phyloP scores from a whole-genome alignment of 768 basidiomycete genomes.

The Amanita inopinata region DNA sequence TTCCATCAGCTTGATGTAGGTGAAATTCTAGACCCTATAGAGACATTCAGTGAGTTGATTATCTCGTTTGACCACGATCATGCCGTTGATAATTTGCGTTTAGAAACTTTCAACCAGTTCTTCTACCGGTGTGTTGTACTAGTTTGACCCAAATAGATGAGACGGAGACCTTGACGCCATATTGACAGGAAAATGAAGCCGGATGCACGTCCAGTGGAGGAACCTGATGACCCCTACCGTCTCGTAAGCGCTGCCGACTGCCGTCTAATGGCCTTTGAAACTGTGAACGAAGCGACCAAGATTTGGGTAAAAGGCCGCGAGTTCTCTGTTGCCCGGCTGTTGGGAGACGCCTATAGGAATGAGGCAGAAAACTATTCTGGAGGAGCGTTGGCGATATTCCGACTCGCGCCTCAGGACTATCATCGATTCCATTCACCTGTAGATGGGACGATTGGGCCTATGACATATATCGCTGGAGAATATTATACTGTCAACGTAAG shows the following conservation, averaged over 20 bases:
- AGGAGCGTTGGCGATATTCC: slow-evolving; percentile 83
- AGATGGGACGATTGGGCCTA: slow-evolving; percentile 73
- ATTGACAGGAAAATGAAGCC: slow-evolving; percentile 71
- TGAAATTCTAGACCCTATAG: slow-evolving; percentile 76
- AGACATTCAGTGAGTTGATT: slow-evolving; percentile 62
- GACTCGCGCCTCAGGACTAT: slow-evolving; percentile 91
- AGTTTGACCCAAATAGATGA: no score
- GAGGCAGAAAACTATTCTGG: slow-evolving; percentile 65
- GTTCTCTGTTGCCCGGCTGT: slow-evolving; percentile 69
- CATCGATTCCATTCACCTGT: slow-evolving; percentile 90
- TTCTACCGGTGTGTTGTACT: slow-evolving; percentile 54
- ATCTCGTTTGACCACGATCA: neutral
- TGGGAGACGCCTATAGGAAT: slow-evolving; percentile 68
- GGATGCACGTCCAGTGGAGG: slow-evolving; percentile 65
- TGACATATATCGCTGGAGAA: slow-evolving; percentile 79
- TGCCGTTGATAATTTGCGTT: neutral
- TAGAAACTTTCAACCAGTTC: slow-evolving; percentile 90
- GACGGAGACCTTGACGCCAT: neutral
- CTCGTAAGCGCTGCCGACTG: slow-evolving; percentile 92
- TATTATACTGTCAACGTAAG: slow-evolving; percentile 93
- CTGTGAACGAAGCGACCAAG: slow-evolving; percentile 72
- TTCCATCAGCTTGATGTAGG: slow-evolving; percentile 80
- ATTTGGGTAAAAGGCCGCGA: slow-evolving; percentile 98
- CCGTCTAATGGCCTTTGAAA: slow-evolving; percentile 91
- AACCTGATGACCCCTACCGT: slow-evolving; percentile 62